Evolutionary conservation across 192 early-diverging fungal genomes (phyloP).

Genomic region (Pecoramyces ruminantium): DNA sequence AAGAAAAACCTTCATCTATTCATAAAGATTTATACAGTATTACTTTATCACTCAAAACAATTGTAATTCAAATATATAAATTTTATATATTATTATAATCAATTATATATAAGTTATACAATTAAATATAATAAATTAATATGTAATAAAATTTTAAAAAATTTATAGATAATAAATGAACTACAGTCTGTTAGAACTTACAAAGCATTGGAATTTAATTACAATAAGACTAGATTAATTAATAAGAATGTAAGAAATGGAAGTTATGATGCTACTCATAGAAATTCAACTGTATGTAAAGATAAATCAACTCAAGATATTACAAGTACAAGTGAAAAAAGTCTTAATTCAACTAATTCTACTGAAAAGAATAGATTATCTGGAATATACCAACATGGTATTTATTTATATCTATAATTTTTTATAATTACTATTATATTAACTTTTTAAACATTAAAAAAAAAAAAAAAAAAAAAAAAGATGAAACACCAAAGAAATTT

Average conservation of each 20-base stretch:
- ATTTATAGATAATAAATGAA: background rate
- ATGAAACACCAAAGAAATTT: slow-evolving; percentile 29
- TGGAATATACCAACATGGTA: background rate
- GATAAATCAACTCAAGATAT: slow-evolving; percentile 7
- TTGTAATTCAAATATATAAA: background rate
- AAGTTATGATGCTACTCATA: background rate
- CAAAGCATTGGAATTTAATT: background rate
- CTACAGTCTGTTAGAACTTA: background rate
- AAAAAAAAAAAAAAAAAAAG: no score
- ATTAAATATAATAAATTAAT: no score
- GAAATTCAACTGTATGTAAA: slow-evolving; percentile 10
- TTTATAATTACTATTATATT: no score
- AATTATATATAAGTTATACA: no score
- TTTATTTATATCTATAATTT: no score
- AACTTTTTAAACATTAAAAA: no score
- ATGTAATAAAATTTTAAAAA: no score
- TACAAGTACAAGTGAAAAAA: slow-evolving; percentile 19
- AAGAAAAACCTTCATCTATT: background rate
- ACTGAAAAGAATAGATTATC: slow-evolving; percentile 1
- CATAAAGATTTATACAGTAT: background rate
- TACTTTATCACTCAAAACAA: background rate
- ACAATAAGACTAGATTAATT: background rate
- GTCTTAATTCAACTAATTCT: slow-evolving; percentile 13
- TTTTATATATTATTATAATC: no score
- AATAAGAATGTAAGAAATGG: background rate